Conservation (phyloP, 2,329 filamentous ascomycete species). For the Stachybotrys elegans region DNA sequence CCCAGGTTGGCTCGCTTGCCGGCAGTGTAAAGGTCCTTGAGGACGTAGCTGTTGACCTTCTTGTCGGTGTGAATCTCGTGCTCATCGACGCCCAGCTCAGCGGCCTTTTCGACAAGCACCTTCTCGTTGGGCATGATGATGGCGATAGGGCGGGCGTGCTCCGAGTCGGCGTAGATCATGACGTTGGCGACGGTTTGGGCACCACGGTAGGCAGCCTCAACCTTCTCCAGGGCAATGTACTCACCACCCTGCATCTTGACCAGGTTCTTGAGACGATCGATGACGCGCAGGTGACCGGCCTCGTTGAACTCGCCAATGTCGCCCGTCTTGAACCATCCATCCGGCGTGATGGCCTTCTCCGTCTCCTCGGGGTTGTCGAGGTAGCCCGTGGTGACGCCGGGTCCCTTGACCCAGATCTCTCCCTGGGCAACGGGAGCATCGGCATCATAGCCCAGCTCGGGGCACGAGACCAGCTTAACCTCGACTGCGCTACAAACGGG, state of each 20-base stretch:
- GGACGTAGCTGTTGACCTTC: conserved; percentile 56
- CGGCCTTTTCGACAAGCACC: conserved; percentile 54
- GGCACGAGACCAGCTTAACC: conserved; percentile 85
- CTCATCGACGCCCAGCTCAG: conserved; percentile 58
- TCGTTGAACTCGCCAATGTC: conserved; percentile 88
- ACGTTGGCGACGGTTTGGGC: conserved; percentile 76
- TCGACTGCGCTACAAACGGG: conserved; percentile 74
- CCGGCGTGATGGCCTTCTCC: conserved; percentile 66
- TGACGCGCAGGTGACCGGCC: conserved; percentile 76
- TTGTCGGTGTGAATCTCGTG: conserved; percentile 62
- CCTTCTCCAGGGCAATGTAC: conserved; percentile 94
- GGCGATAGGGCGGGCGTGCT: conserved; percentile 74
- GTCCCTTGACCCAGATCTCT: conserved; percentile 85
- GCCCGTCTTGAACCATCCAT: conserved; percentile 96
- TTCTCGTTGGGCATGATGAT: conserved; percentile 69
- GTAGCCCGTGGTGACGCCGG: conserved; percentile 70
- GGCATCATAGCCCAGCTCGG: conserved; percentile 80
- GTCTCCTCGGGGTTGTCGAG: conserved; percentile 85
- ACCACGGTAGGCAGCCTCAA: conserved; percentile 86
- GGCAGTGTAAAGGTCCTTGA: conserved; percentile 63
- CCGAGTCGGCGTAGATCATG: conserved; percentile 75
- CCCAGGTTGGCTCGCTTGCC: conserved; percentile 63
- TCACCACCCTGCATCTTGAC: conserved; percentile 94
- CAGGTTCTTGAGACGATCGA: conserved; percentile 97
- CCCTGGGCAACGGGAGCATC: conserved; percentile 77